Evolutionary conservation across 2,329 filamentous ascomycete genomes (phyloP), one percentile per base, ranked within the genome.

Genomic region (Corynespora cassiicola): DNA sequence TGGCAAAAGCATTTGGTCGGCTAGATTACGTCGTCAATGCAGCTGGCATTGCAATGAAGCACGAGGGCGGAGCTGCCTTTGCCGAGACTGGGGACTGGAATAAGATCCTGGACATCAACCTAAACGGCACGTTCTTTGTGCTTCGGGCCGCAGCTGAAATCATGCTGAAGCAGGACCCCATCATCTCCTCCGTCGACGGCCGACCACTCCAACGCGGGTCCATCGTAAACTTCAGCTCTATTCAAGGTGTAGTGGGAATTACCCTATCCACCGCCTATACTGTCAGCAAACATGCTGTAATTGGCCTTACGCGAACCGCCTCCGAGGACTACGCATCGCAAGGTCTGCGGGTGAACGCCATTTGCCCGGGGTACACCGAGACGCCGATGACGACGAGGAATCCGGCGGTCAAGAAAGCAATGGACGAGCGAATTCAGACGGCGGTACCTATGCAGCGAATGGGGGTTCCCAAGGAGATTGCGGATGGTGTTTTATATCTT

Each of bases 91-190:
- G 44, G 11, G 56, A 74, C 31, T 76, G 69, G 69, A 55, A 71
- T 2, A 60, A 65, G 0, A 61, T 74, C 2, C 32, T 75, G 5
- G 66, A 71, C 31, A 58, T 75, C 35, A 76, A 76, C 30, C 45
- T 76, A 1, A 70, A 61, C 3, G 73, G 72, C 0, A 68, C 67
- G 2, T 74, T 76, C 41, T 71, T 66, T 39, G 60, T 75, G 2
- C 47, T 75, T 0, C 56, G 66, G 11, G 70, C 69, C 4, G 64
- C 66, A 0, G 67, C 70, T 8, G 52, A 63, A 20, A 66, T 75
- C 15, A 76, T 76, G 73, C 46, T 75, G 9, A 58, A 69, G 43
- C 73, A 76, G 44, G 66, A 72, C 0, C 67, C 58, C 0, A 71
- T 75, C 2, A 35, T 47, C 1, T 73, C 70, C 0, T 44, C 47